Percentiles rank a stretch among this genome's conserved stretches.
Conservation (phyloP, 352 stramenopile species). For the Elongisporangium prolatum region DNA sequence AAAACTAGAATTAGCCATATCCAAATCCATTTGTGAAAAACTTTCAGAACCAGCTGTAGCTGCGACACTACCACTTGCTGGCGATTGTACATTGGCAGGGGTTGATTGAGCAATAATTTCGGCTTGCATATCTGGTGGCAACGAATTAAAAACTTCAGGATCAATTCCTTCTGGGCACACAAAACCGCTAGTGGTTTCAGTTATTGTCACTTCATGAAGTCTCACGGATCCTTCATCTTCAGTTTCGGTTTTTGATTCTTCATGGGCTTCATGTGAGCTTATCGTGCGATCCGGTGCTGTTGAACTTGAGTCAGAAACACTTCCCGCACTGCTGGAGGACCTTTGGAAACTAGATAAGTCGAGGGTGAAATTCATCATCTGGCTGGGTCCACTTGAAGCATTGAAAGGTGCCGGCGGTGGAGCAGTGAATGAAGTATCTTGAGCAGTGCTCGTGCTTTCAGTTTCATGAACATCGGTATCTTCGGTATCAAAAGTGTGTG, state of each 20-base stretch:
- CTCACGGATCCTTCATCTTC: slow-evolving; percentile 1
- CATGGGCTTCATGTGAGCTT: neutral
- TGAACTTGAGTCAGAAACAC: neutral
- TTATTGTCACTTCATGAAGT: neutral
- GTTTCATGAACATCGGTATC: slow-evolving; percentile 11
- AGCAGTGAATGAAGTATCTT: slow-evolving; percentile 5
- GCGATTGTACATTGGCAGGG: slow-evolving; percentile 21
- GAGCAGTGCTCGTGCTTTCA: neutral
- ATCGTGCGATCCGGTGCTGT: neutral
- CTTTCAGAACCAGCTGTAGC: slow-evolving; percentile 34
- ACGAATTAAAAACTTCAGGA: slow-evolving; percentile 94
- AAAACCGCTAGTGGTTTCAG: slow-evolving; percentile 8
- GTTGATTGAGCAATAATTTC: slow-evolving; percentile 90
- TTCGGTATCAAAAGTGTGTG: no score
- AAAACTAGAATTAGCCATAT: slow-evolving; percentile 87
- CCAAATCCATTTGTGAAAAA: slow-evolving; percentile 75
- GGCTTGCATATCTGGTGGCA: slow-evolving; percentile 96
- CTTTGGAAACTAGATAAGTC: slow-evolving; percentile 59
- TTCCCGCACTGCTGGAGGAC: slow-evolving; percentile 1
- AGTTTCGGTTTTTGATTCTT: neutral
- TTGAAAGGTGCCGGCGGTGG: slow-evolving; percentile 29
- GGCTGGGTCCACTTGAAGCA: slow-evolving; percentile 16
- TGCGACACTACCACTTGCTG: slow-evolving; percentile 9
- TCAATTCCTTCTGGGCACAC: slow-evolving; percentile 95
- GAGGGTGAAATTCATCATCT: slow-evolving; percentile 83